Conservation (phyloP, 306 rosid genomes). For the Cicer judaicum region DNA sequence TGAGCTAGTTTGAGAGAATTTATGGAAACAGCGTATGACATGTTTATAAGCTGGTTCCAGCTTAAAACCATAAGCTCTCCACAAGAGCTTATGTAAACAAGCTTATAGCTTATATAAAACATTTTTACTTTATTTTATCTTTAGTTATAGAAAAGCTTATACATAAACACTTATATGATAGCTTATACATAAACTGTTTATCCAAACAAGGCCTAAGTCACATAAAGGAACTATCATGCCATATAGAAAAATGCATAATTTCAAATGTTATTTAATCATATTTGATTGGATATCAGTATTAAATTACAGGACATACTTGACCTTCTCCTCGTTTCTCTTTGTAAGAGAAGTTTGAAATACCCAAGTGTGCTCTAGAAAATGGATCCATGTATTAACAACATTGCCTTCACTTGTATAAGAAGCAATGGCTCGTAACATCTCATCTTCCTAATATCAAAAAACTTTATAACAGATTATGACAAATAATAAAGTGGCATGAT, state of each 20-base stretch:
- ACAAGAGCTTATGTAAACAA: too few relatives aligned
- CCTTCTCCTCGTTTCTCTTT: slow-evolving; percentile 65
- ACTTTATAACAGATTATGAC: slow-evolving; percentile 37
- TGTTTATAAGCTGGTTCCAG: too few relatives aligned
- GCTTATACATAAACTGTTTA: too few relatives aligned
- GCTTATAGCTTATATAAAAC: too few relatives aligned
- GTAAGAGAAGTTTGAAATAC: slow-evolving; percentile 55
- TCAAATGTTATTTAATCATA: slow-evolving; percentile 23
- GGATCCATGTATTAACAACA: slow-evolving; percentile 70
- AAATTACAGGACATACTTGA: slow-evolving; percentile 68
- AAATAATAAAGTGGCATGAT: slow-evolving; percentile 21
- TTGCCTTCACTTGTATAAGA: slow-evolving; percentile 69
- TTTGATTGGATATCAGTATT: slow-evolving; percentile 32
- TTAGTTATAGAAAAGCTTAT: too few relatives aligned
- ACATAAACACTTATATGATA: too few relatives aligned
- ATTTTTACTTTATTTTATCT: too few relatives aligned
- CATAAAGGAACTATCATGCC: slow-evolving; percentile 17
- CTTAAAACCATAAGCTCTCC: too few relatives aligned
- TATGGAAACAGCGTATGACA: too few relatives aligned
- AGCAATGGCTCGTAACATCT: slow-evolving; percentile 66
- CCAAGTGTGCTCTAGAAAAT: slow-evolving; percentile 76
- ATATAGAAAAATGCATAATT: slow-evolving; percentile 17
- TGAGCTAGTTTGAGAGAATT: too few relatives aligned
- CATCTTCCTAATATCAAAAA: slow-evolving; percentile 74
- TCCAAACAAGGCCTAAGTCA: neutral